Percentiles rank a stretch among this genome's conserved stretches.
Conservation (phyloP, 2,329 filamentous ascomycete species). For the Epichloe festucae region DNA sequence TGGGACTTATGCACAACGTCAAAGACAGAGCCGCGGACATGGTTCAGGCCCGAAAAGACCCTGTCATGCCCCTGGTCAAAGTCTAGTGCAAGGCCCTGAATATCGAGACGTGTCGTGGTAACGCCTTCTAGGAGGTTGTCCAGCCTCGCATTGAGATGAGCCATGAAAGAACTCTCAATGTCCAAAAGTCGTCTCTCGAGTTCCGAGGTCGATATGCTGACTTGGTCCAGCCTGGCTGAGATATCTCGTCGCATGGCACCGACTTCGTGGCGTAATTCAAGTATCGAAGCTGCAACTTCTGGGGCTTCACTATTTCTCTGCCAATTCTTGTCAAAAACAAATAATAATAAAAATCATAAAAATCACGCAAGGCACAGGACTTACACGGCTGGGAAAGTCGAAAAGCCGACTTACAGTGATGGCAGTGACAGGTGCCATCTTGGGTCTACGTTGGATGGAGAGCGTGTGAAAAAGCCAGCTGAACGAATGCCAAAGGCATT, state of each 20-base stretch:
- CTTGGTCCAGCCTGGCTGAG: not conserved
- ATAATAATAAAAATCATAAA: not conserved
- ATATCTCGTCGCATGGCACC: not conserved
- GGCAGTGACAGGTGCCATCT: too few relatives aligned
- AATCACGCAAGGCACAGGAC: not conserved
- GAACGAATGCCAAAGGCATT: too few relatives aligned
- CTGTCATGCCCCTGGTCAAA: not conserved
- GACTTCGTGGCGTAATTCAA: not conserved
- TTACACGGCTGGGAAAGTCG: not conserved
- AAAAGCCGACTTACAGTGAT: too few relatives aligned
- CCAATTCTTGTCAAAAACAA: not conserved
- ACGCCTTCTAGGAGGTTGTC: not conserved
- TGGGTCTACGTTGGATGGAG: too few relatives aligned
- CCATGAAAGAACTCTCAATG: not conserved
- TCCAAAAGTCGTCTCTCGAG: not conserved
- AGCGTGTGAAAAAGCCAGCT: too few relatives aligned
- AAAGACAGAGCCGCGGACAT: not conserved
- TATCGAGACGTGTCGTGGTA: not conserved
- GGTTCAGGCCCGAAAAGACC: not conserved
- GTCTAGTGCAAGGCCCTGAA: constrained; percentile 1
- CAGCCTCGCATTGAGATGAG: not conserved
- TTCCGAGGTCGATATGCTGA: not conserved
- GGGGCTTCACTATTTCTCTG: not conserved
- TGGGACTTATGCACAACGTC: not conserved
- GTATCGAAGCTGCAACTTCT: not conserved